A percentile compares a stretch with the other conserved stretches of the same genome.
Conservation (phyloP, 345 rosid species). For the Mangifera indica region DNA sequence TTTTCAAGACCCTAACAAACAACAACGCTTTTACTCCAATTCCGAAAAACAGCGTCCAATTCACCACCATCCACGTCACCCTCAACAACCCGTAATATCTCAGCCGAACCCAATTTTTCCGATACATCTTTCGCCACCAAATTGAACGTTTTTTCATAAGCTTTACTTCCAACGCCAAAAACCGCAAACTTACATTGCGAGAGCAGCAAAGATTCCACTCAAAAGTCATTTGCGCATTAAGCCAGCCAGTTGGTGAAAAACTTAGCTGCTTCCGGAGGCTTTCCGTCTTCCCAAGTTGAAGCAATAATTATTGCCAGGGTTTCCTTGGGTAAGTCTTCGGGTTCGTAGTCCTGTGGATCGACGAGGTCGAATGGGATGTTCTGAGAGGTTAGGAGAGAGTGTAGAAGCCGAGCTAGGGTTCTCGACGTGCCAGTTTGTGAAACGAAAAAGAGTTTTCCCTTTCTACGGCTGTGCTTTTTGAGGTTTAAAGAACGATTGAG, state of each 20-base stretch:
- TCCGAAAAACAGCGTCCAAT: slow-evolving; percentile 53
- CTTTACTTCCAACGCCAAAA: slow-evolving; percentile 84
- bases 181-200: slow-evolving; percentile 70
- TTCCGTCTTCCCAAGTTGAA: slow-evolving; percentile 92
- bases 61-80: slow-evolving; percentile 82
- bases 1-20: slow-evolving; percentile 53
- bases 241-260: slow-evolving; percentile 73
- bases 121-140: slow-evolving; percentile 72
- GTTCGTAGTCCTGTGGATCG: slow-evolving; percentile 77
- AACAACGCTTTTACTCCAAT: slow-evolving; percentile 62
- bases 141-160: slow-evolving; percentile 71
- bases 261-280: slow-evolving; percentile 57
- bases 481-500: slow-evolving; percentile 25
- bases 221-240: slow-evolving; percentile 84
- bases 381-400: slow-evolving; percentile 35
- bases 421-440: slow-evolving; percentile 82
- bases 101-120: slow-evolving; percentile 61
- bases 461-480: slow-evolving; percentile 28
- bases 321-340: slow-evolving; percentile 84
- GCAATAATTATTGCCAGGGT: slow-evolving; percentile 57
- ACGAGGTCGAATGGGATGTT: slow-evolving; percentile 60
- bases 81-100: slow-evolving; percentile 59
- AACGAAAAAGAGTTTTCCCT: slow-evolving; percentile 71
- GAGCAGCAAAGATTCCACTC: slow-evolving; percentile 76
- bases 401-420: slow-evolving; percentile 65